These are phyloP conservation scores for Amanita pallidorosea DNA, from an alignment of 768 basidiomycete species.

Conservation along the genomic window DNA sequence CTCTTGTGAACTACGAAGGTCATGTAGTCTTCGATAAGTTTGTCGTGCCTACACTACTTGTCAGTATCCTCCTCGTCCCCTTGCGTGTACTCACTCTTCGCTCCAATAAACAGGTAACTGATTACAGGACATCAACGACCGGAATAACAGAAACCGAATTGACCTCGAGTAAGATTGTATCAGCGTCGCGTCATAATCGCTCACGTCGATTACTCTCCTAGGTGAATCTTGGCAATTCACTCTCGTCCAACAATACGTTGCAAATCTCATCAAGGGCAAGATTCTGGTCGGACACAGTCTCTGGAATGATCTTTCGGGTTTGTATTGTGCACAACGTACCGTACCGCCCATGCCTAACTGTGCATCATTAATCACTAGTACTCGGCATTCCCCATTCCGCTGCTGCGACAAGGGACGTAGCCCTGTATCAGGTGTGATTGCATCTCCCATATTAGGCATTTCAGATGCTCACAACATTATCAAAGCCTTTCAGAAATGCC, in stretches of 20 bases:
- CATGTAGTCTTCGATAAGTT: conserved; percentile 48
- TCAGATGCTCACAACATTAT: not conserved
- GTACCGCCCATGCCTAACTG: not conserved
- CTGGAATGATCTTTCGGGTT: conserved; percentile 77
- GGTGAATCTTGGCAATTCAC: conserved; percentile 45
- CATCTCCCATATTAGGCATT: not conserved
- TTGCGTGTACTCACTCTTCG: not conserved
- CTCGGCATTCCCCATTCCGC: conserved; percentile 76
- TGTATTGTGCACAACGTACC: conserved; percentile 11
- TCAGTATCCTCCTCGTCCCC: conserved; percentile 10
- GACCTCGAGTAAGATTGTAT: conserved; percentile 22
- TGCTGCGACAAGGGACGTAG: conserved; percentile 70
- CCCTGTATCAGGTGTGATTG: conserved; percentile 45
- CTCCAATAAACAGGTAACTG: conserved; percentile 39
- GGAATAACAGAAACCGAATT: conserved; percentile 34
- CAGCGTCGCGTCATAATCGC: not conserved
- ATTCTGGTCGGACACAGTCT: conserved; percentile 67
- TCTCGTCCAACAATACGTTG: conserved; percentile 56
- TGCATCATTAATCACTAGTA: conserved; percentile 29
- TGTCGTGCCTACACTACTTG: conserved; percentile 51
- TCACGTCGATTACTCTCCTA: conserved; percentile 12
- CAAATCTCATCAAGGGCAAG: conserved; percentile 57
- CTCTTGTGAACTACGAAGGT: conserved; percentile 51
- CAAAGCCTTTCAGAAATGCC: conserved; percentile 62
- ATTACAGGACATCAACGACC: conserved; percentile 62